Evolutionary conservation across 2,329 filamentous ascomycete genomes (phyloP).

Genomic region (Fusarium subglutinans): DNA sequence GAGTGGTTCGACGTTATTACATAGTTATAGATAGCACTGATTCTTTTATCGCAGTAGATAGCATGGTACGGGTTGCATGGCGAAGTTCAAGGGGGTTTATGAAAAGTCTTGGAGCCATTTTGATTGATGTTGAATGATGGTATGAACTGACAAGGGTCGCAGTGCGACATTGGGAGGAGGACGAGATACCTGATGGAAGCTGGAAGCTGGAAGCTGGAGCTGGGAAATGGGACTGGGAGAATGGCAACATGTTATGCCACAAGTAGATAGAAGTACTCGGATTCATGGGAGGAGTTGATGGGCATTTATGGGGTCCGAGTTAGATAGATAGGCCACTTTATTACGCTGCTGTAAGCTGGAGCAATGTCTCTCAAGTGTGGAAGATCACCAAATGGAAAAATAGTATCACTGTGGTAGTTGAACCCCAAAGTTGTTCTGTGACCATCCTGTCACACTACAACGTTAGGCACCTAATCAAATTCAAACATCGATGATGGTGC

Average conservation of each 20-base stretch:
- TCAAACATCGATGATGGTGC: background rate
- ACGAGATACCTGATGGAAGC: constrained; percentile 28
- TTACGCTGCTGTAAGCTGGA: constrained; percentile 7
- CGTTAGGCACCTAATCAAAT: background rate
- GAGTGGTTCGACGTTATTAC: constrained; percentile 34
- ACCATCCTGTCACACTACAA: too few relatives aligned
- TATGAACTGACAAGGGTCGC: constrained; percentile 29
- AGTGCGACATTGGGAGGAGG: constrained; percentile 12
- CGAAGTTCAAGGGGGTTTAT: constrained; percentile 26
- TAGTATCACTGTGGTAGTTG: background rate
- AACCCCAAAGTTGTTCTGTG: too few relatives aligned
- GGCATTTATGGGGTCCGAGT: constrained; percentile 29
- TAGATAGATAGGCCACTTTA: constrained; percentile 32
- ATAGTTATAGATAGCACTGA: constrained; percentile 46
- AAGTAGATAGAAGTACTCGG: constrained; percentile 29
- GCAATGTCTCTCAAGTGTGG: background rate
- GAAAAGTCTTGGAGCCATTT: constrained; percentile 30
- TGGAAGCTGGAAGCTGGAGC: constrained; percentile 7
- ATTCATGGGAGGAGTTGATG: constrained; percentile 12
- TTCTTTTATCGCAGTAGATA: constrained; percentile 38
- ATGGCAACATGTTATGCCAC: constrained; percentile 18
- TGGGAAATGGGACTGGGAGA: constrained; percentile 10
- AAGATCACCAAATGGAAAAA: background rate
- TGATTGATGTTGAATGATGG: constrained; percentile 36
- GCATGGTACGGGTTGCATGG: constrained; percentile 41